Evolutionary conservation across 345 rosid species (phyloP), one percentile per base, ranked within the genome.

Genomic region (Salix brachista): DNA sequence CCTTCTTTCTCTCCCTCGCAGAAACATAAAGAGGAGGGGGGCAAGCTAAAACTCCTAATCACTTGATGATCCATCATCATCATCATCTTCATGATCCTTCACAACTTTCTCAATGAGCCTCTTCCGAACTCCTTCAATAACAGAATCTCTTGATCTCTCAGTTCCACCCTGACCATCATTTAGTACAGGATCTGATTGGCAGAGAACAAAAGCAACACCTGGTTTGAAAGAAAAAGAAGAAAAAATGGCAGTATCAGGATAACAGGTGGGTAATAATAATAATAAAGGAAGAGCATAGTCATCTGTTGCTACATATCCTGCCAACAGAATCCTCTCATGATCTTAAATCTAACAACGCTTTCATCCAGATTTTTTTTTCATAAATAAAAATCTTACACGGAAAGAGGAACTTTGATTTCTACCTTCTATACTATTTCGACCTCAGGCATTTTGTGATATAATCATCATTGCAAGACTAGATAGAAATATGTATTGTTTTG

Each of bases 191-290:
- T 92, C 97, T 50, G 96, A 93, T 67, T 91, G 91, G 81, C 99
- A 96, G n/a, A 96, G 91, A 79, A 91, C 89, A 78, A 96, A 79
- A 4, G 99, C 98, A 69, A 96, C 94, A 86, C 99, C 99, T 96
- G 79, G 46, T 74, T 44, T 44, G 50, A 44, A 13, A 75, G 5
- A n/a, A 66, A 67, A 80, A 46, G 58, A n/a, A 56, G 25, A 32
- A 69, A 70, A 36, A 23, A 23, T 7, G 3, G 32, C 26, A 62
- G 32, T 58, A 64, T 68, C 48, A 70, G 30, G 36, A 50, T 26
- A n/a, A 56, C 68, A 41, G 34, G 30, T 13, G 17, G 17, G 17
- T 14, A 44, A 44, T 44, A 44, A 12, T 8, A 42, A 42, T 42
- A 44, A 44, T 11, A 13, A 1, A 3, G 4, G 48, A 3, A 2